Evolutionary conservation across 2,329 filamentous ascomycete species (phyloP).

Genomic region (Aspergillus fumigatus): DNA sequence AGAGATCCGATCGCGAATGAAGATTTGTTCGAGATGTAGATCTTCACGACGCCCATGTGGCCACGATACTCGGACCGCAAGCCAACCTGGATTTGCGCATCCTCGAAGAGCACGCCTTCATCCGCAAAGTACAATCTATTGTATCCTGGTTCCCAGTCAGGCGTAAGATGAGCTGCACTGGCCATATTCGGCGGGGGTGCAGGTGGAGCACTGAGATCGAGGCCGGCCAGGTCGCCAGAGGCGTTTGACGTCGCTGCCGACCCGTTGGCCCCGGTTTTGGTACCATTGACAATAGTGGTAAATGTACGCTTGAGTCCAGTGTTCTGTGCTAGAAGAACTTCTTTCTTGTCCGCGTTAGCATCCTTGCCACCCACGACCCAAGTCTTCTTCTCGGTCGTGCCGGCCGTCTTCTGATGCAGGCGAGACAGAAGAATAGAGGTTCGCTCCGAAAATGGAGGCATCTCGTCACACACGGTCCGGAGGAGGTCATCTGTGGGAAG

Average conservation of each 20-base stretch:
- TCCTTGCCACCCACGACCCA: slow-evolving; percentile 98
- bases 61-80: slow-evolving; percentile 89
- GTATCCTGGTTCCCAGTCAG: slow-evolving; percentile 90
- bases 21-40: slow-evolving; percentile 95
- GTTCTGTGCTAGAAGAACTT: slow-evolving; percentile 75
- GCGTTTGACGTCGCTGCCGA: slow-evolving; percentile 40
- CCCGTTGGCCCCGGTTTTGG: slow-evolving; percentile 29
- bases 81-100: slow-evolving; percentile 88
- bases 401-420: slow-evolving; percentile 89
- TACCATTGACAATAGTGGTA: slow-evolving; percentile 51
- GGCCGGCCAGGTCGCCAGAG: slow-evolving; percentile 68
- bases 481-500: slow-evolving; percentile 86
- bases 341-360: slow-evolving; percentile 75
- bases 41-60: slow-evolving; percentile 90
- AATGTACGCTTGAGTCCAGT: slow-evolving; percentile 83
- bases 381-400: slow-evolving; percentile 89
- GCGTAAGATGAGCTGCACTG: slow-evolving; percentile 85
- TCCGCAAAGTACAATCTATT: slow-evolving; percentile 72
- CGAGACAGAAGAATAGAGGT: slow-evolving; percentile 87
- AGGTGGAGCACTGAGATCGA: slow-evolving; percentile 67
- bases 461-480: slow-evolving; percentile 92
- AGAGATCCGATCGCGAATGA: slow-evolving; percentile 81
- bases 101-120: slow-evolving; percentile 91
- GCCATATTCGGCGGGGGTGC: slow-evolving; percentile 72
- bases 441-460: slow-evolving; percentile 95